These are phyloP conservation scores for Chytriomyces confervae DNA, from an alignment of 192 early-diverging fungal genomes.

Conservation along the genomic window DNA sequence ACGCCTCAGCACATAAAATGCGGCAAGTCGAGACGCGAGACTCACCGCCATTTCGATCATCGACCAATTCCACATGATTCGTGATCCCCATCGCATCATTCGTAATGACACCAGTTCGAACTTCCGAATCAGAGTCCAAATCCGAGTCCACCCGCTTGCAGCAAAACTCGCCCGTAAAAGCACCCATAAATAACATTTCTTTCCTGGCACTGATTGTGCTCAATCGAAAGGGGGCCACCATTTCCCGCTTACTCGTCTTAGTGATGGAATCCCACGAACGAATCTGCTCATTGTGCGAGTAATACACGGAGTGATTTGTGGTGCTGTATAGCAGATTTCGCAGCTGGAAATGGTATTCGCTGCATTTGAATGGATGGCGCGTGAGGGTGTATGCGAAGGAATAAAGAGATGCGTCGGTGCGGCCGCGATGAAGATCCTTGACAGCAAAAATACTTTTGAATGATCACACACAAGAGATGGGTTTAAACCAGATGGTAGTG, in stretches of 20 bases:
- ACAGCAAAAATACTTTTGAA: background rate
- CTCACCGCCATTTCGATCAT: conserved; percentile 50
- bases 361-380: conserved; percentile 49
- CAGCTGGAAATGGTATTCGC: conserved; percentile 67
- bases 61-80: conserved; percentile 65
- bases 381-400: conserved; percentile 31
- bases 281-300: conserved; percentile 28
- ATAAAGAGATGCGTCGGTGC: conserved; percentile 10
- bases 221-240: conserved; percentile 45
- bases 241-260: background rate
- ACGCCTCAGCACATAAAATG: background rate
- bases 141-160: background rate
- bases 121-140: background rate
- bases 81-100: conserved; percentile 60
- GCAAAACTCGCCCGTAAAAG: conserved; percentile 53
- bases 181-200: conserved; percentile 58
- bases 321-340: conserved; percentile 67
- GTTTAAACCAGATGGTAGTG: background rate
- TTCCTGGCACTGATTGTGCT: conserved; percentile 58
- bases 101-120: conserved; percentile 44
- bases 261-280: conserved; percentile 6
- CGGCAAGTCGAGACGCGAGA: background rate
- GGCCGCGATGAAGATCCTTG: conserved; percentile 5
- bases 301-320: conserved; percentile 64
- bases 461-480: no score